Conservation (phyloP, 768 basidiomycete species). For the Filobasidium wieringae region DNA sequence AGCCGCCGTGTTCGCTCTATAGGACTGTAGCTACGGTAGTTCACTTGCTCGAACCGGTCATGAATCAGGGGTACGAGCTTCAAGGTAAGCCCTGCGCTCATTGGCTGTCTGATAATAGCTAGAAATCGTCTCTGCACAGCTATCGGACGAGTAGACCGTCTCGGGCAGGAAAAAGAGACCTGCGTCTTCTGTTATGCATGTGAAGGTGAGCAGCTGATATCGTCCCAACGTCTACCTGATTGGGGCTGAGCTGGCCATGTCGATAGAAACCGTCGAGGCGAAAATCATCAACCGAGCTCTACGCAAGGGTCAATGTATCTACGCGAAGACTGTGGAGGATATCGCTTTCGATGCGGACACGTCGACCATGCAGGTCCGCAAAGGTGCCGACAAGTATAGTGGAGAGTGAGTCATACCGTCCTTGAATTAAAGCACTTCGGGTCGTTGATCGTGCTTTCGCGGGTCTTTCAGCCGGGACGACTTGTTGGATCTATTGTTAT, state of each 20-base stretch:
- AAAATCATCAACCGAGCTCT: conserved; percentile 10
- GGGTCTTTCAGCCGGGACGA: not conserved
- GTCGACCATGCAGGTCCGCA: not conserved
- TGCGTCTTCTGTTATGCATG: conserved; percentile 9
- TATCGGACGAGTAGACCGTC: conserved; percentile 12
- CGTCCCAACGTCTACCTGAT: not conserved
- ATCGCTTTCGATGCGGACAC: not conserved
- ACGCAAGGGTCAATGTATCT: not conserved
- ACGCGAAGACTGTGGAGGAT: not conserved
- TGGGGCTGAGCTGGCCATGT: not conserved
- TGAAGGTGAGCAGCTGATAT: not conserved
- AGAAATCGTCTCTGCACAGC: not conserved
- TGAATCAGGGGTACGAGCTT: conserved; percentile 12
- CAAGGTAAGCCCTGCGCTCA: conserved; percentile 1
- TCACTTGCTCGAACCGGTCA: conserved; percentile 13
- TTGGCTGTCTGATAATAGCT: not conserved
- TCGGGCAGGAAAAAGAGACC: conserved; percentile 9
- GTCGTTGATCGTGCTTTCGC: not conserved
- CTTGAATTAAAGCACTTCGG: no score
- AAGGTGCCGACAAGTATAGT: conserved; percentile 7
- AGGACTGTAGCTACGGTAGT: conserved; percentile 12
- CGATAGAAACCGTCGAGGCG: conserved; percentile 7
- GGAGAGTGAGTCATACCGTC: not conserved
- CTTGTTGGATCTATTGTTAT: not conserved
- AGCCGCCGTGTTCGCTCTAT: not conserved